Conservation (phyloP, 2,329 filamentous ascomycete species). For the Fusarium subglutinans region DNA sequence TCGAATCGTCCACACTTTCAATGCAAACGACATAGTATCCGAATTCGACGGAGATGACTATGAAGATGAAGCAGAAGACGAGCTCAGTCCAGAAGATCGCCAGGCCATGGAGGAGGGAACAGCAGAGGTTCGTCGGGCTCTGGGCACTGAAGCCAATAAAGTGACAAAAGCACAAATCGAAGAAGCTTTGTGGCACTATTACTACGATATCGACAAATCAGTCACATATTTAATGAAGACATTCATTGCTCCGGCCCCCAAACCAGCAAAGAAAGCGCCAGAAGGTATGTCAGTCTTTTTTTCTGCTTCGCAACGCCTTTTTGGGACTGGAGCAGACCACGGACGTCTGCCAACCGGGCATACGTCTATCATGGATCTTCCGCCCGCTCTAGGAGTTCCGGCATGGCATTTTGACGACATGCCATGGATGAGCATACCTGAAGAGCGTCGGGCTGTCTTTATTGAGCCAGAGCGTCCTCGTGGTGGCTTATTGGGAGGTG, state of each 20-base stretch:
- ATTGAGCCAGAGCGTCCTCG: slow-evolving; percentile 63
- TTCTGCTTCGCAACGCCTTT: slow-evolving; percentile 40
- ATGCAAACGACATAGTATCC: slow-evolving; percentile 58
- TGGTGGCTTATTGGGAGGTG: slow-evolving; percentile 81
- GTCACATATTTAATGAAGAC: slow-evolving; percentile 81
- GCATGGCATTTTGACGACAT: slow-evolving; percentile 80
- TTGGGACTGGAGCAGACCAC: slow-evolving; percentile 47
- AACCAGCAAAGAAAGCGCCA: slow-evolving; percentile 54
- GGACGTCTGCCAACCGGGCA: slow-evolving; percentile 27
- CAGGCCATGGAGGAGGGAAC: slow-evolving; percentile 70
- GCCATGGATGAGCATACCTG: slow-evolving; percentile 82
- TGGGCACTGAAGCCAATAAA: slow-evolving; percentile 68
- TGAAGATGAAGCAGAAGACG: slow-evolving; percentile 56
- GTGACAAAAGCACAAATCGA: slow-evolving; percentile 76
- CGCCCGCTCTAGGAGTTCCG: slow-evolving; percentile 40
- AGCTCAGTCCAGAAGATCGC: slow-evolving; percentile 59
- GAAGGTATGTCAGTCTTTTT: slow-evolving; percentile 56
- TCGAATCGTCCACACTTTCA: slow-evolving; percentile 52
- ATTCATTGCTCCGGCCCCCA: slow-evolving; percentile 58
- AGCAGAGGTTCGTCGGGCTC: slow-evolving; percentile 68
- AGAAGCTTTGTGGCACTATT: slow-evolving; percentile 94
- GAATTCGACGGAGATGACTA: slow-evolving; percentile 60
- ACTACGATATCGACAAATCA: slow-evolving; percentile 89
- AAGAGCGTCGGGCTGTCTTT: slow-evolving; percentile 71
- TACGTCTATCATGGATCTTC: slow-evolving; percentile 23